Evolutionary conservation across 331 rosid genomes (phyloP).

Genomic region (Quercus tomentella): DNA sequence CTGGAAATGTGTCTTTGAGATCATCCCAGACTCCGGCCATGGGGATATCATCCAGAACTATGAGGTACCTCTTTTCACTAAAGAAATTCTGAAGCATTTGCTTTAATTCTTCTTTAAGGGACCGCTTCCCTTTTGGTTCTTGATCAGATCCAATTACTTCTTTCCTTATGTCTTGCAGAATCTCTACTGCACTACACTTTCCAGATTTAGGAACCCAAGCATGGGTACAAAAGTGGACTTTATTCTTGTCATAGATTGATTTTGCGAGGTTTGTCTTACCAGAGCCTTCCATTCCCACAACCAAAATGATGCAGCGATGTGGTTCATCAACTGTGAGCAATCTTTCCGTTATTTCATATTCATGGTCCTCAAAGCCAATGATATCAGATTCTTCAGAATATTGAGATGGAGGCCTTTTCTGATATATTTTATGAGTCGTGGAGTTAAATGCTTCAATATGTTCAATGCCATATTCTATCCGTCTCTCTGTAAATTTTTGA

Average conservation of each 20-base stretch:
- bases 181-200: background rate
- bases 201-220: background rate
- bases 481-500: too few species aligned
- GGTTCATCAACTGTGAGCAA: background rate
- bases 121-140: background rate
- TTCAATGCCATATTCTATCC: too few species aligned
- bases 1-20: conserved; percentile 7
- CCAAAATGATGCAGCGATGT: background rate
- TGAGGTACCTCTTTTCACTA: background rate
- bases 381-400: background rate
- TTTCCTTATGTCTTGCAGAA: background rate
- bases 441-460: too few species aligned
- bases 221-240: background rate
- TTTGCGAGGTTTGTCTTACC: conserved; percentile 19
- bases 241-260: background rate
- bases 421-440: background rate
- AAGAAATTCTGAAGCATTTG: background rate
- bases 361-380: conserved; percentile 8
- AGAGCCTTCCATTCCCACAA: conserved; percentile 5
- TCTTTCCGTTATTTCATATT: background rate
- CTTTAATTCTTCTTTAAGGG: background rate
- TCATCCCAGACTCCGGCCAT: background rate
- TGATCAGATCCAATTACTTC: background rate
- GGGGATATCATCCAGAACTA: conserved; percentile 14
- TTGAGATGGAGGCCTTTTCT: background rate